Evolutionary conservation across 1,284 basidiomycete genomes (phyloP).

Genomic region (Moniliophthora roreri): DNA sequence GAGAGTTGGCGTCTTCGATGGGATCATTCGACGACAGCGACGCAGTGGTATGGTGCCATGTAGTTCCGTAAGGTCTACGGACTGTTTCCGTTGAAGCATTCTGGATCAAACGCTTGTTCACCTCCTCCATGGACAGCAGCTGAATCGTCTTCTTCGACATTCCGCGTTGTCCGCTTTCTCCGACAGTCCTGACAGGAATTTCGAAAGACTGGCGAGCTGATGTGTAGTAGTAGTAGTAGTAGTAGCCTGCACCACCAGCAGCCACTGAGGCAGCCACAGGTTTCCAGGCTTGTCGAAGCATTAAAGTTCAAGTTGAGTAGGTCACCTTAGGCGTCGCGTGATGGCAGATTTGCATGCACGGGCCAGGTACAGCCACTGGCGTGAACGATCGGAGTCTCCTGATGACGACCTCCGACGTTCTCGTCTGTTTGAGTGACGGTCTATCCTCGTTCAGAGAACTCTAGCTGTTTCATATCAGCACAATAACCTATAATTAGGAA

Average conservation of each 20-base stretch:
- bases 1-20: constrained; percentile 85
- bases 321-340: too few species aligned
- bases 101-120: constrained; percentile 61
- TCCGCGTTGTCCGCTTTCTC: constrained; percentile 58
- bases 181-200: constrained; percentile 36
- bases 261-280: constrained; percentile 50
- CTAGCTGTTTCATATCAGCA: too few species aligned
- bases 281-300: constrained; percentile 70
- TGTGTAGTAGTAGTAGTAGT: constrained; percentile 41
- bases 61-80: constrained; percentile 48
- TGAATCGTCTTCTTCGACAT: constrained; percentile 54
- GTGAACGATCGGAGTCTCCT: too few species aligned
- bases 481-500: too few species aligned
- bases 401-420: too few species aligned
- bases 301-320: constrained; percentile 21
- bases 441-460: too few species aligned
- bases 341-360: too few species aligned
- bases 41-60: constrained; percentile 78
- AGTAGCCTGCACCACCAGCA: constrained; percentile 50
- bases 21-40: constrained; percentile 84
- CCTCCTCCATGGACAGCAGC: constrained; percentile 53
- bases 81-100: constrained; percentile 48
- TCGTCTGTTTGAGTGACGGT: too few species aligned
- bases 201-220: constrained; percentile 30
- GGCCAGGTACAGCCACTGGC: too few species aligned